A percentile compares a stretch with the other conserved stretches of the same genome.
phyloP scores from a whole-genome alignment of 1,139 yeast genomes.

The Zygoascus hellenicus region DNA sequence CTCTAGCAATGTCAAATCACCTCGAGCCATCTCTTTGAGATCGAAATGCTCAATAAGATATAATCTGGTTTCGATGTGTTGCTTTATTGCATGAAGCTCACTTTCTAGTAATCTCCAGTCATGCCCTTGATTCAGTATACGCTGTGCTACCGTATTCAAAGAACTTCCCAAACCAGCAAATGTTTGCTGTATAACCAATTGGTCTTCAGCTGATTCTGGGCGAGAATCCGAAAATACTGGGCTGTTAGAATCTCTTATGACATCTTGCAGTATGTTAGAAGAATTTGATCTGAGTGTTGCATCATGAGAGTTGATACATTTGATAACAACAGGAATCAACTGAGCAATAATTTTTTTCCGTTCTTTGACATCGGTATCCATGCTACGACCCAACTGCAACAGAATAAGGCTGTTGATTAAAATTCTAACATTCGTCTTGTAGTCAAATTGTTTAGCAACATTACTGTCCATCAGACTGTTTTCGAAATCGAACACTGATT shows the following conservation, averaged over 20 bases:
- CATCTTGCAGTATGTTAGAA: conserved; percentile 15
- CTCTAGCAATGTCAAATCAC: conserved; percentile 23
- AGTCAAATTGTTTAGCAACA: neutral
- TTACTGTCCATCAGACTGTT: neutral
- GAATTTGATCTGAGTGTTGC: conserved; percentile 16
- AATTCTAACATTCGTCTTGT: neutral
- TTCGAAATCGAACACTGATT: conserved; percentile 17
- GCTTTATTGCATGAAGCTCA: conserved; percentile 18
- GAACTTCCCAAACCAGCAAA: conserved; percentile 16
- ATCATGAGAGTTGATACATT: conserved; percentile 17
- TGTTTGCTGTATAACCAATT: conserved; percentile 15
- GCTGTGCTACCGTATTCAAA: conserved; percentile 12
- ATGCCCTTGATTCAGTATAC: conserved; percentile 12
- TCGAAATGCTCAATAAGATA: conserved; percentile 26
- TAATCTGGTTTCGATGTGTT: conserved; percentile 20
- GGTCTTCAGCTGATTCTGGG: neutral
- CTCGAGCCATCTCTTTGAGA: conserved; percentile 25
- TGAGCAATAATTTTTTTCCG: neutral
- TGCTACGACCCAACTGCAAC: conserved; percentile 7
- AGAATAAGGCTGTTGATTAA: neutral
- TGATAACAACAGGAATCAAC: conserved; percentile 10
- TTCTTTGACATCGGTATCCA: conserved; percentile 11
- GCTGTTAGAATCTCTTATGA: conserved; percentile 12
- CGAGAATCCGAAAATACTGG: conserved; percentile 3
- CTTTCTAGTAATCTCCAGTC: conserved; percentile 14